Base-by-base conservation (phyloP, 2,329 filamentous ascomycete genomes). In the Pleurostoma richardsiae region DNA sequence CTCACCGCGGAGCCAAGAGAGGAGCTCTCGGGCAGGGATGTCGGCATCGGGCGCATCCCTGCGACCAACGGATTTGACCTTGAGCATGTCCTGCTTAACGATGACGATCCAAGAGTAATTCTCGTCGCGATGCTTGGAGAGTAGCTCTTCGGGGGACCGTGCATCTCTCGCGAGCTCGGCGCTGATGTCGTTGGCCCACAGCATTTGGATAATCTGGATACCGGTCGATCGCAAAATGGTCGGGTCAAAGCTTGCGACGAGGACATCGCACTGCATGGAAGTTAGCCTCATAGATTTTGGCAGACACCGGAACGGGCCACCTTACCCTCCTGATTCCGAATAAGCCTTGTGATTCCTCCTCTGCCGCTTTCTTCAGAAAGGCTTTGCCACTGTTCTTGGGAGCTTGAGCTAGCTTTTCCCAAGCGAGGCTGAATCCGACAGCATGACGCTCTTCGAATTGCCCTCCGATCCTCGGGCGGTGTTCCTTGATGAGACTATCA, bases 341-440 rank as follows among this genome's bases (percentile, higher is more conserved):
- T 19, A 83, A 71, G 5, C 74, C 67, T 52, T 74, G 73, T 2
- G 70, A 58, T 49, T 90, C 86, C 33, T 85, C 80, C 48, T 87
- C 81, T 6, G 73, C 59, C 3, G 58, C 60, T 56, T 86, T 88
- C 64, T 88, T 91, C n/a, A 86, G 63, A 51, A 85, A 88, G 0
- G 73, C 67, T 52, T 78, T 81, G 3, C 72, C 70, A 2, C 69
- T 69, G 36, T 69, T 55, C 55, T 67, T 65, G 3, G 79, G 71
- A 61, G 88, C 82, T 39, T 80, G 80, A 5, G 85, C 84, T 4
- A 96, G 72, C 48, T 86, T 82, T 57, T 96, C 91, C 83, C 91
- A 95, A 28, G 88, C 88, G 39, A 97, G 72, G 59, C 90, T 95
- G 61, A 97, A 92, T 1, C 95, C 94, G 8, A 97, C 94, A 4